Conservation (phyloP, 768 basidiomycete species). For the Termitomyces sp. region DNA sequence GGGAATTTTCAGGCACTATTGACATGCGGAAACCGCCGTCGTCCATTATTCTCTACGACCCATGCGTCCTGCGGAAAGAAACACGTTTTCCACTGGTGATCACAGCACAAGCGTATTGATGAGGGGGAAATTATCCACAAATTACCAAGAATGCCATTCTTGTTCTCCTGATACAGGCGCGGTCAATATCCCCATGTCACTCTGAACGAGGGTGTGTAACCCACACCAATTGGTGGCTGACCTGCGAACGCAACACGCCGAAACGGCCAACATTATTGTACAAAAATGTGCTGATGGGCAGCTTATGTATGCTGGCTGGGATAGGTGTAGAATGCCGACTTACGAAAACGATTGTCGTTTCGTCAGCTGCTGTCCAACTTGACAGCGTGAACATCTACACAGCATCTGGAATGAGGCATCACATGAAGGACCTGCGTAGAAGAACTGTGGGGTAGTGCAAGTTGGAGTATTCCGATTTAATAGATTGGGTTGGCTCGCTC, state of each 20-base stretch:
- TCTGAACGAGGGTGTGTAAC: neutral
- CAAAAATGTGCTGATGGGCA: conserved; percentile 10
- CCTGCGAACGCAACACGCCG: neutral
- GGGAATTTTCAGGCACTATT: conserved; percentile 1
- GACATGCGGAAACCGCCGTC: neutral
- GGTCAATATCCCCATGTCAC: neutral
- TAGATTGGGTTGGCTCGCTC: neutral
- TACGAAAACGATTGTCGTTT: neutral
- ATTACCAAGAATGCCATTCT: neutral
- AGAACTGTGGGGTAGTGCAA: neutral
- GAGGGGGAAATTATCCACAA: neutral
- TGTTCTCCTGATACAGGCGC: neutral
- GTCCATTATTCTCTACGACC: conserved; percentile 1
- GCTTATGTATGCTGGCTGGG: neutral
- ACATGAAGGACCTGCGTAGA: conserved; percentile 1
- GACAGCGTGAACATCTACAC: conserved; percentile 7
- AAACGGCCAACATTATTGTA: neutral
- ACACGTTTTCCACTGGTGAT: neutral
- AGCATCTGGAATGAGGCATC: neutral
- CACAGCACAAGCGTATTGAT: neutral
- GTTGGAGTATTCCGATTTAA: neutral
- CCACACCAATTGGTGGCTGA: neutral
- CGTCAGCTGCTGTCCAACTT: neutral
- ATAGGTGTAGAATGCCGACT: neutral
- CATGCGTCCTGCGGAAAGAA: neutral